These are phyloP conservation scores for Camelina sativa DNA, from an alignment of 345 rosid species.

Conservation along the genomic window DNA sequence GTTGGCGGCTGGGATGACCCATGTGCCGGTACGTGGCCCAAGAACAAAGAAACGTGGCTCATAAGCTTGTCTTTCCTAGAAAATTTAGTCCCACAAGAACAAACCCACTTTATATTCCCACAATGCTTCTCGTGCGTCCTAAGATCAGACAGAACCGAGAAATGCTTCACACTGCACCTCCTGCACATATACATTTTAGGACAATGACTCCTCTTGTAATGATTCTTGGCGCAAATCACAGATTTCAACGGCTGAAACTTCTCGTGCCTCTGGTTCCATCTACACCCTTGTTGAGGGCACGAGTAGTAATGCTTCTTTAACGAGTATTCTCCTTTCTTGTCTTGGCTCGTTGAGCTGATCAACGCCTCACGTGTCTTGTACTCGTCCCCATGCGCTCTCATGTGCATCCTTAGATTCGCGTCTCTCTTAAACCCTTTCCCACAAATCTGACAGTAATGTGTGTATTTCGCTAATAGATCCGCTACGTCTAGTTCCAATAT, in stretches of 20 bases:
- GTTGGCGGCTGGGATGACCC: background rate
- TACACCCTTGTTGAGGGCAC: conserved; percentile 80
- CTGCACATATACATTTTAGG: conserved; percentile 90
- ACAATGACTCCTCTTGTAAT: conserved; percentile 94
- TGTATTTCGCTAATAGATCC: conserved; percentile 76
- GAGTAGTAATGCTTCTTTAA: conserved; percentile 59
- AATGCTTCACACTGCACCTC: conserved; percentile 75
- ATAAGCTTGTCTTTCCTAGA: conserved; percentile 87
- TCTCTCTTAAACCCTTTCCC: conserved; percentile 92
- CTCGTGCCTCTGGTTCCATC: conserved; percentile 83
- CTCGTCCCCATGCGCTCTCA: conserved; percentile 94
- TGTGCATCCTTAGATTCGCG: conserved; percentile 94
- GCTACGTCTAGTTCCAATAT: conserved; percentile 66
- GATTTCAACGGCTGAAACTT: conserved; percentile 93
- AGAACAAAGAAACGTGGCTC: conserved; percentile 79
- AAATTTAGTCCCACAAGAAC: conserved; percentile 88
- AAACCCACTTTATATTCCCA: conserved; percentile 74
- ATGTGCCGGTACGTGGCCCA: conserved; percentile 63
- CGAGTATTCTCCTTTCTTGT: conserved; percentile 25
- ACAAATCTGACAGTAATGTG: conserved; percentile 83
- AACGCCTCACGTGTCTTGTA: conserved; percentile 81
- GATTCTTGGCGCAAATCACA: conserved; percentile 85
- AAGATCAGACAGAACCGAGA: conserved; percentile 86
- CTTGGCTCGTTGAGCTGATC: conserved; percentile 52
- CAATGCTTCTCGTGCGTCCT: conserved; percentile 97